Percentiles rank a stretch among this genome's conserved stretches.
These are phyloP conservation scores for Mycena sanguinolenta DNA, from an alignment of 768 basidiomycete species.

Conservation along the genomic window DNA sequence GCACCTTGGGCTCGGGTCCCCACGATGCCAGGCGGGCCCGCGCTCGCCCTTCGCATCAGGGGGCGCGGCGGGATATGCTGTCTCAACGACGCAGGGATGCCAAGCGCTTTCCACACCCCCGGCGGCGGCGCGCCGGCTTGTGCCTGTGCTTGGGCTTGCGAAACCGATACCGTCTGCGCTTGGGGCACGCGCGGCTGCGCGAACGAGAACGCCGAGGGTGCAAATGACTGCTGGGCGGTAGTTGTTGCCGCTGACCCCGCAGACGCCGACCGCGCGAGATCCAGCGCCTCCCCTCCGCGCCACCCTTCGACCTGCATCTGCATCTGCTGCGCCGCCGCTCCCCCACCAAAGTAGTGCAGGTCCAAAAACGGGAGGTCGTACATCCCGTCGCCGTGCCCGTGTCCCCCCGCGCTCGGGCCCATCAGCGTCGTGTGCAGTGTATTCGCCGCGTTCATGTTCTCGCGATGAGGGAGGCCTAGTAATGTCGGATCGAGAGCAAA, in stretches of 20 bases:
- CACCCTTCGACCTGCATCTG: slow-evolving; percentile 26
- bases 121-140: neutral
- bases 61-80: slow-evolving; percentile 35
- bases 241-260: neutral
- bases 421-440: slow-evolving; percentile 18
- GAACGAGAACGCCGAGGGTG: slow-evolving; percentile 23
- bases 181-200: slow-evolving; percentile 14
- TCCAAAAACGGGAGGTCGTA: slow-evolving; percentile 79
- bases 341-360: slow-evolving; percentile 71
- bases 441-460: slow-evolving; percentile 4
- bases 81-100: slow-evolving; percentile 35
- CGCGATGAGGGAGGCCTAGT: slow-evolving; percentile 5
- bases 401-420: neutral
- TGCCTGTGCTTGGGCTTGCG: neutral
- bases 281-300: slow-evolving; percentile 52
- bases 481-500: slow-evolving; percentile 33
- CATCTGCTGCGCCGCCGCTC: slow-evolving; percentile 28
- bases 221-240: slow-evolving; percentile 7
- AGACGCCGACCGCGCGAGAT: slow-evolving; percentile 49
- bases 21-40: slow-evolving; percentile 6
- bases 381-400: slow-evolving; percentile 30
- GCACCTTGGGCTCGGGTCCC: slow-evolving; percentile 5
- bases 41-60: slow-evolving; percentile 29
- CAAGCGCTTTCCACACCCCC: slow-evolving; percentile 32
- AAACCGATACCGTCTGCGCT: neutral